These are phyloP conservation scores for Lachancea lanzarotensis DNA, from an alignment of 805 yeast species.

Conservation along the genomic window DNA sequence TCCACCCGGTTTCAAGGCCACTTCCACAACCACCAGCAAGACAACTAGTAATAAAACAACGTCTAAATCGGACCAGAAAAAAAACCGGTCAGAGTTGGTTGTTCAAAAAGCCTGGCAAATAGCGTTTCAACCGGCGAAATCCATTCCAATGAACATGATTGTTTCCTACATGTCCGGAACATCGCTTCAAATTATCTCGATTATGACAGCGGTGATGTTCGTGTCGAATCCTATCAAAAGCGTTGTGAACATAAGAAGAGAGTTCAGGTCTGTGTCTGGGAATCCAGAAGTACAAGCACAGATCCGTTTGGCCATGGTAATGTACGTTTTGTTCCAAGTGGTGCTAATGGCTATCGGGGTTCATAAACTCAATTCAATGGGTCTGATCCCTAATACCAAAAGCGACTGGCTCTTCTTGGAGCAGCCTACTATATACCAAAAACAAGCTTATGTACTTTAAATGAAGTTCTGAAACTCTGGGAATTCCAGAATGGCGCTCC, in stretches of 20 bases:
- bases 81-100: background rate
- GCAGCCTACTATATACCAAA: conserved; percentile 28
- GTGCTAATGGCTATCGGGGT: conserved; percentile 66
- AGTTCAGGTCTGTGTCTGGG: conserved; percentile 46
- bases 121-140: conserved; percentile 75
- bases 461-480: too few species aligned
- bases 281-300: conserved; percentile 25
- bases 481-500: too few species aligned
- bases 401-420: conserved; percentile 96
- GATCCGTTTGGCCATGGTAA: conserved; percentile 37
- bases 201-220: conserved; percentile 81
- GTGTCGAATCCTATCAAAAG: conserved; percentile 74
- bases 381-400: conserved; percentile 75
- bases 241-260: conserved; percentile 47
- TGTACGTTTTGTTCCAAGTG: conserved; percentile 43
- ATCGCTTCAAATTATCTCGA: conserved; percentile 81
- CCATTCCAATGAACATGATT: conserved; percentile 80
- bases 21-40: conserved; percentile 2
- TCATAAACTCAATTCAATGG: conserved; percentile 83
- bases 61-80: background rate
- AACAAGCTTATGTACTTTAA: conserved; percentile 21
- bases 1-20: conserved; percentile 25
- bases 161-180: conserved; percentile 94
- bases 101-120: conserved; percentile 78
- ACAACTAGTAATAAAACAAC: background rate